These are phyloP conservation scores for Scheffersomyces segobiensis DNA, from an alignment of 1,139 yeast species.

Conservation along the genomic window DNA sequence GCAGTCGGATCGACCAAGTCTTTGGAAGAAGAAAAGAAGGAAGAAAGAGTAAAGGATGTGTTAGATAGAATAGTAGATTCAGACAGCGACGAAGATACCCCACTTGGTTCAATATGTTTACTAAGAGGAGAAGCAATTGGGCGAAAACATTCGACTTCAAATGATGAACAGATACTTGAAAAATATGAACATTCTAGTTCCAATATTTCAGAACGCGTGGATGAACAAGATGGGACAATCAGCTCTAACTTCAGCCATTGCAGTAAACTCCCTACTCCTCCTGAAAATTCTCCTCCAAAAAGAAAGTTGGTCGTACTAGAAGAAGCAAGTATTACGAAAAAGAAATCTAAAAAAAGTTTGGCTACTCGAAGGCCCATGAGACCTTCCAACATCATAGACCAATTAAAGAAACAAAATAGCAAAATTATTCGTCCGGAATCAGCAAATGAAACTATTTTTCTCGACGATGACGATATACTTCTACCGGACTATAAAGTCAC, in stretches of 20 bases:
- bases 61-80: constrained; percentile 26
- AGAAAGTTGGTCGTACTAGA: not conserved
- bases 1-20: constrained; percentile 19
- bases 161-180: not conserved
- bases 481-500: not conserved
- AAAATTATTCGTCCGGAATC: not conserved
- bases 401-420: not conserved
- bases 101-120: not conserved
- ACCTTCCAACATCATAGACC: not conserved
- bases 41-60: constrained; percentile 12
- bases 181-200: no score
- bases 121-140: not conserved
- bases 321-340: not conserved
- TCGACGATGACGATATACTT: not conserved
- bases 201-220: not conserved
- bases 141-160: not conserved
- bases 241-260: not conserved
- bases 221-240: not conserved
- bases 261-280: not conserved
- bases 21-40: constrained; percentile 12
- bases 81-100: constrained; percentile 13
- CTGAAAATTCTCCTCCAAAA: not conserved
- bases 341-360: not conserved
- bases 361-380: not conserved
- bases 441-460: not conserved